Base-by-base conservation (phyloP, 1,139 yeast species). In the Kazachstania sp. region DNA sequence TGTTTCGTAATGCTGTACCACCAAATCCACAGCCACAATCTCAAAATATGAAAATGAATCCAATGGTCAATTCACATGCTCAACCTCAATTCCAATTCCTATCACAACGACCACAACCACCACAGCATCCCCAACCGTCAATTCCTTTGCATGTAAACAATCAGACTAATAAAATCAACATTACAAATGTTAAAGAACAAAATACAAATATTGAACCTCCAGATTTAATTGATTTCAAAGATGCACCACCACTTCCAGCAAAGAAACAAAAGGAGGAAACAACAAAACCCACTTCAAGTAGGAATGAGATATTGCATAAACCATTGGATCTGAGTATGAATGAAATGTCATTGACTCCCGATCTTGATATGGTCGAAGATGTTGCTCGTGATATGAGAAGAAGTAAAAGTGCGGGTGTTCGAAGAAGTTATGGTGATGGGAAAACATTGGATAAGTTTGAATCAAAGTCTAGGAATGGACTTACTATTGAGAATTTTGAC, bases 271-370 rank as follows among this genome's bases (percentile, higher is more conserved):
- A 32, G 4, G 36, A 32, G 15, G 36, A 32, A 15, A 19, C 7
- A 8, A 26, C 8, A n/a, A 7, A 9, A 13, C 18, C n/a, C 8
- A 13, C 13, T 11, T 15, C 20, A 11, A 8, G 4, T 16, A 16
- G 16, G 9, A 18, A 18, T 13, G 20, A 36, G 6, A 18, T 20
- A 36, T 12, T 20, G 4, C 41, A 28, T 28, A 35, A 41, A 12
- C 44, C 44, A 31, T 31, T 48, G 12, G 41, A 48, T 35, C 23
- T 48, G 20, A 45, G 43, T 30, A 39, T 45, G 26, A 44, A 49
- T 41, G 52, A 49, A 31, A 39, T 49, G 45, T 43, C 47, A 32
- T 26, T 49, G 6, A 43, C 50, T 4, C 39, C 43, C 32, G 49
- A 47, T 5, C 41, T 45, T n/a, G 36, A 18, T 23, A 23, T 23